Evolutionary conservation across 768 basidiomycete species (phyloP).

Genomic region (Phanerochaete sordida): DNA sequence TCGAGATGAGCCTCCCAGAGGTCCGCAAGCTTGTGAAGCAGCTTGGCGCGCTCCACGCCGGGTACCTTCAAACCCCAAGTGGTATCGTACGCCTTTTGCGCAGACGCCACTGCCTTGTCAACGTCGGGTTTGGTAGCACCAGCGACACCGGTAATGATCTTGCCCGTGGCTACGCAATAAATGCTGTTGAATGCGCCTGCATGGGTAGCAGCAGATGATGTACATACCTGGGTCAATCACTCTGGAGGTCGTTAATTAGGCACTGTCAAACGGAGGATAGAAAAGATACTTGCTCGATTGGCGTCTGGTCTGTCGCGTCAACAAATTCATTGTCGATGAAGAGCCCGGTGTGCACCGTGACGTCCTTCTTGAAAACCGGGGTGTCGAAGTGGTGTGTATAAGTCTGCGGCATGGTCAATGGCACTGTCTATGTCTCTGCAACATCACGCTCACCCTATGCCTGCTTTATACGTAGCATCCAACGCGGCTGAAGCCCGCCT

Average conservation of each 20-base stretch:
- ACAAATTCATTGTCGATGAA: too few relatives aligned
- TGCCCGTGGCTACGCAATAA: conserved; percentile 32
- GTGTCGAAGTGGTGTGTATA: too few relatives aligned
- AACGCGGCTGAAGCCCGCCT: too few relatives aligned
- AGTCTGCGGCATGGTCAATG: too few relatives aligned
- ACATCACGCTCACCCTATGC: too few relatives aligned
- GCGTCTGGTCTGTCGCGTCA: too few relatives aligned
- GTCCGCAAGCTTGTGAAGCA: conserved; percentile 40
- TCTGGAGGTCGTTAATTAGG: background rate
- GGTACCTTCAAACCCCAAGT: conserved; percentile 35
- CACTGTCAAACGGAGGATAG: background rate
- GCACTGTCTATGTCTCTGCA: too few relatives aligned
- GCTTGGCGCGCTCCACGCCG: conserved; percentile 28
- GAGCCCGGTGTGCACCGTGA: too few relatives aligned
- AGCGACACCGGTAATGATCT: conserved; percentile 30
- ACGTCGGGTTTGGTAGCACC: conserved; percentile 39
- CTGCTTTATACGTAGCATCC: too few relatives aligned
- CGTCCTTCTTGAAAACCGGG: too few relatives aligned
- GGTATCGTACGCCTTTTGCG: conserved; percentile 34
- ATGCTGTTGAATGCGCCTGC: background rate
- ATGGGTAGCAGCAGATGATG: too few relatives aligned
- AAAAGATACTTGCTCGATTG: conserved; percentile 8
- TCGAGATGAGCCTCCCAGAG: conserved; percentile 40
- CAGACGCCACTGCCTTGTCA: conserved; percentile 40
- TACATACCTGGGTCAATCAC: conserved; percentile 6